phyloP scores from a whole-genome alignment of 495 filamentous ascomycete genomes.

The Tuber umbilicatum region DNA sequence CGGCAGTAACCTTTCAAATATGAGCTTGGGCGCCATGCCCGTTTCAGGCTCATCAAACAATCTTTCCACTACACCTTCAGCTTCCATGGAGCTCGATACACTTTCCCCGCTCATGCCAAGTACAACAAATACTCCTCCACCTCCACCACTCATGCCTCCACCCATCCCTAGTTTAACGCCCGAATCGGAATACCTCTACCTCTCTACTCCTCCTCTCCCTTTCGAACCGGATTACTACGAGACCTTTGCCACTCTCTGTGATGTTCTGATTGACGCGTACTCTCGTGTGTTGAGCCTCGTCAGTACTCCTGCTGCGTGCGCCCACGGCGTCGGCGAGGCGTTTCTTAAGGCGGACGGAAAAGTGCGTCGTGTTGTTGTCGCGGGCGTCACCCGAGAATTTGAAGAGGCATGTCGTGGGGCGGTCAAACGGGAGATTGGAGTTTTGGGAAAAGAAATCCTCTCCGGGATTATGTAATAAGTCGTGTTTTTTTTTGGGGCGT shows the following conservation, averaged over 20 bases:
- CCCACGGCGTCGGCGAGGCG: conserved; percentile 60
- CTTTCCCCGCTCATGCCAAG: conserved; percentile 43
- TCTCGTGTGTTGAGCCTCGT: conserved; percentile 66
- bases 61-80: conserved; percentile 29
- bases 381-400: conserved; percentile 81
- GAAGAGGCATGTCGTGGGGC: conserved; percentile 72
- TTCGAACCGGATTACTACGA: conserved; percentile 98
- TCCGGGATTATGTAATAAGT: conserved; percentile 69
- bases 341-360: conserved; percentile 85
- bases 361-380: conserved; percentile 78
- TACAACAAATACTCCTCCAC: conserved; percentile 16
- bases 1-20: neutral
- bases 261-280: conserved; percentile 91
- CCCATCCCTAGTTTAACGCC: conserved; percentile 21
- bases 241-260: conserved; percentile 94
- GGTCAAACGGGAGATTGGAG: conserved; percentile 70
- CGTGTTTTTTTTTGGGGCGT: neutral
- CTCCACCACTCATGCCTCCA: conserved; percentile 25
- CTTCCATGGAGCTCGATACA: conserved; percentile 46
- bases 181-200: conserved; percentile 73
- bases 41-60: conserved; percentile 15
- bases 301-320: conserved; percentile 58
- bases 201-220: conserved; percentile 83
- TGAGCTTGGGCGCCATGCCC: conserved; percentile 11
- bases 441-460: conserved; percentile 79